Base-by-base conservation (phyloP, 202 grass and related monocot genomes). In the Schoenoplectus triqueter region DNA sequence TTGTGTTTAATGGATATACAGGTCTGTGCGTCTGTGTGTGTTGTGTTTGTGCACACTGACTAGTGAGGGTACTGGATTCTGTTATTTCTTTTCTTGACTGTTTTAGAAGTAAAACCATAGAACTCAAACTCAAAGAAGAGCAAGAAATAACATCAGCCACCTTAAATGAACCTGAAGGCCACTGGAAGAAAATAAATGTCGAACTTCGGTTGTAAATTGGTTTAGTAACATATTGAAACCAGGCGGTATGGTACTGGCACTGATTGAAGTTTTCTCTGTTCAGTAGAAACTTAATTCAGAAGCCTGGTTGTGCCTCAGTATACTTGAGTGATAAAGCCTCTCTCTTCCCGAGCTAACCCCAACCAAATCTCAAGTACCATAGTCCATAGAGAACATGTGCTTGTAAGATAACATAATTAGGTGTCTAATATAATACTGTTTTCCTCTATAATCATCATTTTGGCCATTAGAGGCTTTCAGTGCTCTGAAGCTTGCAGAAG, bases 401-500 rank as follows among this genome's bases (percentile, higher is more conserved):
- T 82, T 82, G 13, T 61, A 10, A 60, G 39, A 68, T 70, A 67
- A 67, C 42, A 54, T 66, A 22, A 48, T 73, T 40, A 78, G 52
- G 74, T 44, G 74, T 17, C 74, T 69, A 82, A 83, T 47, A 69
- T 54, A 83, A 44, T 64, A 22, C 46, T 85, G 39, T 72, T 45
- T 69, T n/a, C n/a, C n/a, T 85, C 56, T 50, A 69, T 17, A 74
- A 15, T 60, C 10, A 21, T 13, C 40, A 19, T 87, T 74, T 83
- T 88, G 55, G 47, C 84, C 78, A 55, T 90, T 73, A 99, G 93
- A 85, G 77, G 96, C 96, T 61, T 99, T 96, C 51, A 69, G 67
- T 85, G 91, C 93, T 52, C 93, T 99, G 66, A 94, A 92, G 90
- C 69, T 94, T 82, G 87, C 93, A 65, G 96, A 95, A 90, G 89